Conservation (phyloP, 1,284 basidiomycete species). For the Pulveroboletus sp. region DNA sequence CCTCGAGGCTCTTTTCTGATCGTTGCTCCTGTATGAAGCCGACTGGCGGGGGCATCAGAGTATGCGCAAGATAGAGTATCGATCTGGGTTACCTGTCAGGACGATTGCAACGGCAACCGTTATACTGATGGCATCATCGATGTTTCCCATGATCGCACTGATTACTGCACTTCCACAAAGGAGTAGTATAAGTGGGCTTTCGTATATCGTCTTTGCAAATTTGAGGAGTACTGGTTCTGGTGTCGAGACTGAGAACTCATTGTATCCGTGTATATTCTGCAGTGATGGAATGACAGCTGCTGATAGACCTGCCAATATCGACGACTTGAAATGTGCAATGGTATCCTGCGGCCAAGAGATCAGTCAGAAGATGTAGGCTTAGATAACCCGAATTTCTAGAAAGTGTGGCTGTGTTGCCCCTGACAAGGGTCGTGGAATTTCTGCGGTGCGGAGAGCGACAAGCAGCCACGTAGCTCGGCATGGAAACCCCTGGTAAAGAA, state of each 20-base stretch:
- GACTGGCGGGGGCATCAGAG: slow-evolving; percentile 49
- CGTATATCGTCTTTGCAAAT: slow-evolving; percentile 92
- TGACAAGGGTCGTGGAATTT: neutral
- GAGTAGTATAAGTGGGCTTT: slow-evolving; percentile 89
- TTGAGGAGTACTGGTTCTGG: slow-evolving; percentile 83
- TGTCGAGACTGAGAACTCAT: slow-evolving; percentile 89
- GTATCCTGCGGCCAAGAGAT: slow-evolving; percentile 52
- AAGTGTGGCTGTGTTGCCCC: slow-evolving; percentile 17
- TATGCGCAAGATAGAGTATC: neutral
- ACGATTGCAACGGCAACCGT: slow-evolving; percentile 93
- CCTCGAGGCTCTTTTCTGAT: slow-evolving; percentile 93
- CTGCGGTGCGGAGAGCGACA: no score
- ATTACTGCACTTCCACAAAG: slow-evolving; percentile 86
- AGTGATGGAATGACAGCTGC: slow-evolving; percentile 67
- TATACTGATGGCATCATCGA: slow-evolving; percentile 94
- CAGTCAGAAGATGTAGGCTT: neutral
- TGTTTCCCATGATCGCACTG: slow-evolving; percentile 88
- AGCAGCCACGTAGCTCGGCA: slow-evolving; percentile 4
- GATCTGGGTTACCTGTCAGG: slow-evolving; percentile 68
- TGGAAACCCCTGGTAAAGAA: neutral
- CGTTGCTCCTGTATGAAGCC: slow-evolving; percentile 95
- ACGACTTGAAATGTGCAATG: slow-evolving; percentile 65
- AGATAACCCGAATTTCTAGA: no score
- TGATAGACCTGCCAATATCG: slow-evolving; percentile 62
- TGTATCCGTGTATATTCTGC: slow-evolving; percentile 77